These are phyloP conservation scores for Diaporthe eres DNA, from an alignment of 2,329 filamentous ascomycete genomes.

Conservation along the genomic window DNA sequence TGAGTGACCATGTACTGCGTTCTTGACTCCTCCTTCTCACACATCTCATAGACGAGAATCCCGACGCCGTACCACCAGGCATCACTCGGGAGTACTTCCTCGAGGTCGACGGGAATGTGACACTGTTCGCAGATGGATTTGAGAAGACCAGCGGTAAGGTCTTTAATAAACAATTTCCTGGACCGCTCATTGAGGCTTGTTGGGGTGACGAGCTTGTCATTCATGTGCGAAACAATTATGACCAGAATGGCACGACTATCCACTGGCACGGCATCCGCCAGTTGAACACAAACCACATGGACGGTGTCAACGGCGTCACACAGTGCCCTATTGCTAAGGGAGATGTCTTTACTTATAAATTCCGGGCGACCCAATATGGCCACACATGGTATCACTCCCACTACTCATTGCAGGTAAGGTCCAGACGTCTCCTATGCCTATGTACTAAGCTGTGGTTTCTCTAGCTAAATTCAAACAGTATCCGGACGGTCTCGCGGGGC, in stretches of 20 bases:
- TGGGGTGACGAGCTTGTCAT: slow-evolving; percentile 50
- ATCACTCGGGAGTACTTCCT: slow-evolving; percentile 40
- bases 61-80: slow-evolving; percentile 31
- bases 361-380: slow-evolving; percentile 54
- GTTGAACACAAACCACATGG: slow-evolving; percentile 49
- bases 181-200: slow-evolving; percentile 48
- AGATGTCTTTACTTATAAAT: slow-evolving; percentile 53
- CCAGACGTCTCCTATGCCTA: slow-evolving; percentile 32
- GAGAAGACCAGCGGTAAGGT: slow-evolving; percentile 40
- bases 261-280: slow-evolving; percentile 55
- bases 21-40: not conserved
- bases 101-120: slow-evolving; percentile 38
- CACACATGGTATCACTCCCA: slow-evolving; percentile 57
- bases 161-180: slow-evolving; percentile 48
- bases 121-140: slow-evolving; percentile 39
- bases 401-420: slow-evolving; percentile 54
- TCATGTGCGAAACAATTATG: slow-evolving; percentile 47
- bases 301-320: slow-evolving; percentile 52
- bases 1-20: slow-evolving; percentile 7
- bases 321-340: slow-evolving; percentile 70
- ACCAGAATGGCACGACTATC: slow-evolving; percentile 49
- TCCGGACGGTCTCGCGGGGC: slow-evolving; percentile 62
- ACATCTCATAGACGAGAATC: slow-evolving; percentile 32
- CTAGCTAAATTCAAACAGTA: slow-evolving; percentile 48
- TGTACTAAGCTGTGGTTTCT: slow-evolving; percentile 41